Base-by-base conservation (phyloP, 2,329 filamentous ascomycete genomes). In the Shiraia bambusicola region DNA sequence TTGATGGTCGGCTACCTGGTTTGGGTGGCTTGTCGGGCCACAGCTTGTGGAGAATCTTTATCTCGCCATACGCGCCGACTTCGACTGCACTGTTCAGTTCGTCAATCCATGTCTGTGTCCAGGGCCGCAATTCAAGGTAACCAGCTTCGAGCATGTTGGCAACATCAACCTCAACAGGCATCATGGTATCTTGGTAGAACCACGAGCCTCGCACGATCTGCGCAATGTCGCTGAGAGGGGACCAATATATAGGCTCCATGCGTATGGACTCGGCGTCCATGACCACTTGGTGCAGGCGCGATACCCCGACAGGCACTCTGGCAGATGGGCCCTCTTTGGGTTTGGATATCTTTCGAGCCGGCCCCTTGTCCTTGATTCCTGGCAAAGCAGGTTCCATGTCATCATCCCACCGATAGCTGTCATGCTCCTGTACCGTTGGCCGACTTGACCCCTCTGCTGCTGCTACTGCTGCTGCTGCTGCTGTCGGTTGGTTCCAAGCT, bases 231-330 rank as follows among this genome's bases (percentile, higher is more conserved):
- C 95, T 90, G 24, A 97, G 79, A 6, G 93, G 92, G 13, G 86
- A 91, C 93, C 93, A 98, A 65, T 98, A 98, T 45, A 97, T 96
- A 0, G 93, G 93, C 66, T 91, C 88, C 90, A 98, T 95, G 59
- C 88, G 78, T 49, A 63, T 59, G 6, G 60, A 62, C 29, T 65
- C 59, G 8, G 56, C 80, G 15, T 92, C 90, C 55, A 97, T 76
- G 43, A 87, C 83, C 1, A 97, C 92, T 59, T 91, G 80, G 64
- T 98, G 92, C 43, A 98, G 75, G 52, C 90, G 81, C n/a, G 91
- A 95, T 5, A 93, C 76, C 0, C 93, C 93, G 1, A 97, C 92
- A 3, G 90, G 83, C 2, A 97, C 83, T 43, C 86, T 83, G 4
- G 72, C 73, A 35, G 62, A 69, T 2, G 72, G 72, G 0, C 66